These are phyloP conservation scores for Scheffersomyces spartinae DNA, from an alignment of 805 yeast genomes.

Conservation along the genomic window DNA sequence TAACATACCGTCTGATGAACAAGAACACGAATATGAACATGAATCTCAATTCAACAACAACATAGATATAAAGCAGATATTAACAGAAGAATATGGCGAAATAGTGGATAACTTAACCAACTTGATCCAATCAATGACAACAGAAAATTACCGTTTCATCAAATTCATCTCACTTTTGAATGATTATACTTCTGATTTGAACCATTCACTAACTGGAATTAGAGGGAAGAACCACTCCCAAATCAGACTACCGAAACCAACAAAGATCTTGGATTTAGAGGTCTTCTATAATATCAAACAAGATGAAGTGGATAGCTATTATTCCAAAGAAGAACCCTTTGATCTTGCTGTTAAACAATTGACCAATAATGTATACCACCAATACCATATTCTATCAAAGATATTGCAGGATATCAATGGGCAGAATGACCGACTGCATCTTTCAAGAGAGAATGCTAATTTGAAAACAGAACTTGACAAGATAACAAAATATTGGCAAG, in stretches of 20 bases:
- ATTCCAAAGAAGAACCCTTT: constrained; percentile 16
- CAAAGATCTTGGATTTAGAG: neutral
- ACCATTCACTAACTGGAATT: too few relatives aligned
- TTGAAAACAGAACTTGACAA: constrained; percentile 21
- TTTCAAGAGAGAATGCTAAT: constrained; percentile 8
- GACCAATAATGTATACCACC: constrained; percentile 19
- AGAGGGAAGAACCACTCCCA: too few relatives aligned
- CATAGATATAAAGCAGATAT: constrained; percentile 2
- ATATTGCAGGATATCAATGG: constrained; percentile 5
- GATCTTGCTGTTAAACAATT: constrained; percentile 23
- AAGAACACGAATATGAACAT: too few relatives aligned
- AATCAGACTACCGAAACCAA: too few relatives aligned
- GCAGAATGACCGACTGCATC: constrained; percentile 6
- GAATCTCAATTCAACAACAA: too few relatives aligned
- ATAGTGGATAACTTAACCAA: constrained; percentile 21
- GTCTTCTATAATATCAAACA: neutral
- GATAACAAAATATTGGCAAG: constrained; percentile 25
- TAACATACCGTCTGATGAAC: too few relatives aligned
- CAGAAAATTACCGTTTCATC: constrained; percentile 25
- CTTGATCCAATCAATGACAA: constrained; percentile 22
- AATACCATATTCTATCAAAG: constrained; percentile 18
- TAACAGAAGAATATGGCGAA: constrained; percentile 18
- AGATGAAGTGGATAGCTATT: constrained; percentile 5
- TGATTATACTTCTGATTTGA: constrained; percentile 11
- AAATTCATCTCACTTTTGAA: constrained; percentile 17